phyloP scores from a whole-genome alignment of 129 eudicot genomes.

The Gnaphalium uliginosum region DNA sequence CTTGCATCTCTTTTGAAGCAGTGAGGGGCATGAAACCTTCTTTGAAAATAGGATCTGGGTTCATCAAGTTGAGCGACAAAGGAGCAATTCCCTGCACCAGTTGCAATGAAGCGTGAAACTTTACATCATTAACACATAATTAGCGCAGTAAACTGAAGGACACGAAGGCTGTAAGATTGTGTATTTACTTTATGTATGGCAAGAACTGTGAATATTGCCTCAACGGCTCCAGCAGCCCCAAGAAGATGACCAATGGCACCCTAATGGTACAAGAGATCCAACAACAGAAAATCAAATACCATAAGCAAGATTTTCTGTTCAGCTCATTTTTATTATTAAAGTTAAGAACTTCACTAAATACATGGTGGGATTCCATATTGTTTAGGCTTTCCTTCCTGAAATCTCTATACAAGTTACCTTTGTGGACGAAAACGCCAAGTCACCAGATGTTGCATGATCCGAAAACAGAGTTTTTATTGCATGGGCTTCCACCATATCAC shows the following conservation, averaged over 20 bases:
- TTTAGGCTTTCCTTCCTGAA: neutral
- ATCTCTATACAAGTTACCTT: conserved; percentile 53
- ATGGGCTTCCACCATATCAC: conserved; percentile 83
- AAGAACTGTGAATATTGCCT: conserved; percentile 77
- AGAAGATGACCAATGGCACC: conserved; percentile 97
- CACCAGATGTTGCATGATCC: conserved; percentile 67
- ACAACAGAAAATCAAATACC: conserved; percentile 13
- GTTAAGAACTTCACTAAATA: neutral
- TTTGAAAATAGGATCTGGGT: conserved; percentile 75
- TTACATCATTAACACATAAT: neutral
- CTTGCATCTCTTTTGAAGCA: conserved; percentile 58
- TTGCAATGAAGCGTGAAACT: neutral
- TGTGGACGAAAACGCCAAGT: conserved; percentile 82
- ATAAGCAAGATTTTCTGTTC: neutral
- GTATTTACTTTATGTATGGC: conserved; percentile 71
- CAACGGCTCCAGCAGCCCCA: conserved; percentile 99
- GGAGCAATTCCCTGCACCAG: conserved; percentile 83
- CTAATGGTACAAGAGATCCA: conserved; percentile 34
- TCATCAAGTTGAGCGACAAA: conserved; percentile 60
- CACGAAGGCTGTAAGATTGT: neutral
- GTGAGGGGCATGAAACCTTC: conserved; percentile 74
- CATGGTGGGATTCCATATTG: neutral
- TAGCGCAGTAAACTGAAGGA: neutral
- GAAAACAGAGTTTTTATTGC: conserved; percentile 77
- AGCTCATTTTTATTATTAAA: neutral